A percentile compares a stretch with the other conserved stretches of the same genome.
Conservation (phyloP, 1,139 yeast species). For the Hyphopichia buzzinii region DNA sequence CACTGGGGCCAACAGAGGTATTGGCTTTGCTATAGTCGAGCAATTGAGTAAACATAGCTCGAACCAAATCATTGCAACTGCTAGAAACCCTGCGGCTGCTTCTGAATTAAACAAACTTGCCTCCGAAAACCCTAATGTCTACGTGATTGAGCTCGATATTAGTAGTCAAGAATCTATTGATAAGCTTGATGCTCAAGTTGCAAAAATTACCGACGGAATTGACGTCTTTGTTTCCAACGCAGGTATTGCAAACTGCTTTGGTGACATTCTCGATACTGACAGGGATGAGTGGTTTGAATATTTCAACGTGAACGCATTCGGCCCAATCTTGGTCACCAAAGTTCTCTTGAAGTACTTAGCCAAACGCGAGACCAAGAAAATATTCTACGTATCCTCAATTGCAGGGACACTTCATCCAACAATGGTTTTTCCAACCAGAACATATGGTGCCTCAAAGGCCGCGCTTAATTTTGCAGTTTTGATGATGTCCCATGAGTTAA, state of each 20-base stretch:
- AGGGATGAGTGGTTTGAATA: conserved; percentile 16
- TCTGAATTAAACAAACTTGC: conserved; percentile 5
- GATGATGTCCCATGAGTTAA: conserved; percentile 19
- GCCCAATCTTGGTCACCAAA: conserved; percentile 26
- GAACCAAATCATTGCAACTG: conserved; percentile 15
- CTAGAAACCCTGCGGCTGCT: conserved; percentile 14
- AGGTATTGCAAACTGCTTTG: conserved; percentile 9
- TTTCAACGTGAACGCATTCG: conserved; percentile 25
- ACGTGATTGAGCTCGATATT: conserved; percentile 4
- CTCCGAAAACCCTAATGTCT: not conserved
- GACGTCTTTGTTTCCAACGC: conserved; percentile 20
- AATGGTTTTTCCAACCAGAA: conserved; percentile 12
- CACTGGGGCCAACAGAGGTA: conserved; percentile 18
- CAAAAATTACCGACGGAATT: conserved; percentile 10
- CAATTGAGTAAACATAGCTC: conserved; percentile 8
- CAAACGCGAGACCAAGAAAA: conserved; percentile 17
- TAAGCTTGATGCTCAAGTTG: conserved; percentile 11
- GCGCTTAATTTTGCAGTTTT: conserved; percentile 22
- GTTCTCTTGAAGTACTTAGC: conserved; percentile 22
- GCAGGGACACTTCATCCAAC: conserved; percentile 22
- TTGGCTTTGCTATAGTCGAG: conserved; percentile 13
- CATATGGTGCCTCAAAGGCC: conserved; percentile 30
- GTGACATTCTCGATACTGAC: conserved; percentile 6
- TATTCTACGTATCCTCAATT: conserved; percentile 22
- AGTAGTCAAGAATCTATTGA: conserved; percentile 11